These are phyloP conservation scores for Mycena citricolor DNA, from an alignment of 1,284 basidiomycete species.

Conservation along the genomic window DNA sequence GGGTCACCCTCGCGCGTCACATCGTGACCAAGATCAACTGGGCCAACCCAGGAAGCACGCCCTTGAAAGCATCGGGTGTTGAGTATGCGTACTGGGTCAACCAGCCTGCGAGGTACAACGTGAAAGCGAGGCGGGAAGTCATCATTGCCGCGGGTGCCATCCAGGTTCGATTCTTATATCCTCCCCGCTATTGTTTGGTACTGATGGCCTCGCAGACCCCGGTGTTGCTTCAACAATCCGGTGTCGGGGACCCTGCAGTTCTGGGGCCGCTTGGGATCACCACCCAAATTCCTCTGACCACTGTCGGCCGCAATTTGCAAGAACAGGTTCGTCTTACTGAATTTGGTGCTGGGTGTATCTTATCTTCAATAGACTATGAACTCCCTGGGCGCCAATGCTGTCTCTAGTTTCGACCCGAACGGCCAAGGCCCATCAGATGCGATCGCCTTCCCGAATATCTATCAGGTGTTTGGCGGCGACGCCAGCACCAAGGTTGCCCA, in stretches of 20 bases:
- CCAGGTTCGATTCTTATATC: conserved; percentile 21
- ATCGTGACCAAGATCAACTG: conserved; percentile 37
- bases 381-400: conserved; percentile 38
- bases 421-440: conserved; percentile 43
- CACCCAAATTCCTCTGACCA: conserved; percentile 37
- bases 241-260: conserved; percentile 42
- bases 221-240: conserved; percentile 44
- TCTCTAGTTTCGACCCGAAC: conserved; percentile 35
- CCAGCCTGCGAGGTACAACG: conserved; percentile 31
- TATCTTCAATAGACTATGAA: conserved; percentile 37
- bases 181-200: neutral
- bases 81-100: conserved; percentile 34
- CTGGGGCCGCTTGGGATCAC: conserved; percentile 40
- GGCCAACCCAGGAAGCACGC: conserved; percentile 27
- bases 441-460: conserved; percentile 47
- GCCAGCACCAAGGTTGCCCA: conserved; percentile 33
- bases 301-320: conserved; percentile 48
- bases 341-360: neutral
- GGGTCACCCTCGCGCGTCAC: conserved; percentile 36
- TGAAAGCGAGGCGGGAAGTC: conserved; percentile 36
- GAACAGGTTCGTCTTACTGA: conserved; percentile 35
- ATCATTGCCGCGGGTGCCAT: conserved; percentile 40
- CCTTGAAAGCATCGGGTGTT: conserved; percentile 35
- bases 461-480: conserved; percentile 43
- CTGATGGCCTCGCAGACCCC: conserved; percentile 32